Evolutionary conservation across 1,284 basidiomycete species (phyloP).

Genomic region (Tilletia walkeri): DNA sequence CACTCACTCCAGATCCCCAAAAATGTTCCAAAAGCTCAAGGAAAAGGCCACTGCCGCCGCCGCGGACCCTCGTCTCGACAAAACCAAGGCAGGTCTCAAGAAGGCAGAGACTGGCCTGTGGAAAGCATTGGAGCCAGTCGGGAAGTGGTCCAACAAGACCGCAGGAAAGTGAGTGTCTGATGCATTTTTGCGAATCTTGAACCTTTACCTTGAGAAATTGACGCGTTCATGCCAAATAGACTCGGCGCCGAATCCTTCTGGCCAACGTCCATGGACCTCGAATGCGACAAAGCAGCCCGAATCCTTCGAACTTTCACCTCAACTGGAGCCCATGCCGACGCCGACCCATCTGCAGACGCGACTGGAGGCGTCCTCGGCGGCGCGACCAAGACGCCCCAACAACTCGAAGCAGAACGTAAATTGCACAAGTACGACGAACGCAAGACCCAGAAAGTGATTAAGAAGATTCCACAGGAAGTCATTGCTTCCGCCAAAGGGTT

Average conservation of each 20-base stretch:
- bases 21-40: conserved; percentile 13
- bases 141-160: conserved; percentile 7
- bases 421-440: conserved; percentile 41
- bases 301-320: conserved; percentile 48
- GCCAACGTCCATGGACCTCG: conserved; percentile 41
- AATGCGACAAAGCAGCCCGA: conserved; percentile 49
- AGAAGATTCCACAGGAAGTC: conserved; percentile 51
- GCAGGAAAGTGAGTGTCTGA: conserved; percentile 1
- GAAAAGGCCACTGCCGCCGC: neutral
- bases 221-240: conserved; percentile 37
- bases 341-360: conserved; percentile 10
- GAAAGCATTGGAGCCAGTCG: conserved; percentile 20
- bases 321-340: conserved; percentile 37
- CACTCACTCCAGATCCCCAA: neutral
- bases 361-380: conserved; percentile 25
- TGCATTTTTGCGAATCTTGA: neutral
- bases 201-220: neutral
- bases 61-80: conserved; percentile 16
- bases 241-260: conserved; percentile 50
- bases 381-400: conserved; percentile 24
- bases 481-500: conserved; percentile 28
- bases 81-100: conserved; percentile 21
- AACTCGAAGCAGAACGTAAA: conserved; percentile 20
- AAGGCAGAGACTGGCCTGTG: conserved; percentile 29
- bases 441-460: conserved; percentile 53